phyloP scores from a whole-genome alignment of 805 yeast genomes.

The Starmera pachycereana region DNA sequence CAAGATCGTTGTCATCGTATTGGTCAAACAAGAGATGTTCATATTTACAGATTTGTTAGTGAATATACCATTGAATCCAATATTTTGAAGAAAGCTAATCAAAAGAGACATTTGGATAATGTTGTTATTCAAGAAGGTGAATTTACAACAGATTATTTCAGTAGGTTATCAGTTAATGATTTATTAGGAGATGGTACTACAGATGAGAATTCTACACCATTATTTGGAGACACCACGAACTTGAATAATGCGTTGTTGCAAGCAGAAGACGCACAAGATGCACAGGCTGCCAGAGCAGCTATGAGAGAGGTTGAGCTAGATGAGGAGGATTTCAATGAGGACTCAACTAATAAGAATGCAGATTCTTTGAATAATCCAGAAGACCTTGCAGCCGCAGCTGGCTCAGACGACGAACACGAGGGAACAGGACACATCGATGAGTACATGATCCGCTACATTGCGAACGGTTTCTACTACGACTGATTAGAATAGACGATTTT shows the following conservation, averaged over 20 bases:
- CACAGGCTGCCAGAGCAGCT: constrained; percentile 83
- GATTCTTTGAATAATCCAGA: neutral
- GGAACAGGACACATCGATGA: constrained; percentile 81
- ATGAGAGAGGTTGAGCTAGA: constrained; percentile 79
- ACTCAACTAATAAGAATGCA: constrained; percentile 5
- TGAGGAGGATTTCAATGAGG: constrained; percentile 72
- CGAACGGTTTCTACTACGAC: constrained; percentile 62
- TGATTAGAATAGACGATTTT: constrained; percentile 4
- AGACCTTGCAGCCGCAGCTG: constrained; percentile 1
- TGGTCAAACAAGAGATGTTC: constrained; percentile 97
- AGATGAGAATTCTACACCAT: constrained; percentile 21
- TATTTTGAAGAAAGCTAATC: constrained; percentile 87
- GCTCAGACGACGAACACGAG: constrained; percentile 28
- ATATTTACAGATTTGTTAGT: constrained; percentile 90
- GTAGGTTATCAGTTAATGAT: constrained; percentile 78
- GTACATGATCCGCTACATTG: constrained; percentile 88
- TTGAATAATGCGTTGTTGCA: constrained; percentile 65
- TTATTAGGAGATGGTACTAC: constrained; percentile 44
- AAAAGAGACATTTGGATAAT: constrained; percentile 85
- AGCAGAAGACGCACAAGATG: constrained; percentile 92
- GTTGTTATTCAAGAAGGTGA: constrained; percentile 97
- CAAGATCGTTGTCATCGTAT: constrained; percentile 99
- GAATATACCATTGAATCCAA: constrained; percentile 95
- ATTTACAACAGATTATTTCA: constrained; percentile 93
- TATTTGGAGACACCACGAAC: constrained; percentile 25